phyloP scores from a whole-genome alignment of 2,329 filamentous ascomycete species.

The Chalaropsis thielavioides region DNA sequence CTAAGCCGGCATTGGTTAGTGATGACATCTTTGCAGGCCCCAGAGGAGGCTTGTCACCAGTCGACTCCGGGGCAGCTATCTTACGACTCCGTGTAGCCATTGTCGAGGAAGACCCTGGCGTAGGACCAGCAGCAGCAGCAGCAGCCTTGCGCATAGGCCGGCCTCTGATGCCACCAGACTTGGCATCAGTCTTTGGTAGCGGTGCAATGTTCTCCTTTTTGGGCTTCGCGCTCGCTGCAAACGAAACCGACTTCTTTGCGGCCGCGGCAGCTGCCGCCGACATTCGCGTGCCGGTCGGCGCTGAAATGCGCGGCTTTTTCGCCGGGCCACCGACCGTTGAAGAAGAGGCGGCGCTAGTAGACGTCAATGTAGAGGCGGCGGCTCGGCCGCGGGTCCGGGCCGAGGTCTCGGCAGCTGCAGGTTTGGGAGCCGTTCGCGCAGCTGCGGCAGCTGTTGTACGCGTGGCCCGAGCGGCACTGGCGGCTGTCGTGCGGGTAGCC shows the following conservation, averaged over 20 bases:
- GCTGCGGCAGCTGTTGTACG: conserved; percentile 19
- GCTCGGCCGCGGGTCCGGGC: not conserved
- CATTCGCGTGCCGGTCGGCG: conserved; percentile 19
- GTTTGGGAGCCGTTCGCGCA: conserved; percentile 21
- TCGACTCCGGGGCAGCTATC: conserved; percentile 20
- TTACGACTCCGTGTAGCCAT: conserved; percentile 3
- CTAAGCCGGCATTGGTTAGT: conserved; percentile 26
- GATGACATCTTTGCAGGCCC: conserved; percentile 53
- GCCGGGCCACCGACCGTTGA: conserved; percentile 22
- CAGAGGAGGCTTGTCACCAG: conserved; percentile 36
- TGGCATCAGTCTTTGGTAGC: conserved; percentile 23
- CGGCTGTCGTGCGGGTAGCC: conserved; percentile 22
- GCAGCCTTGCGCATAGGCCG: conserved; percentile 35
- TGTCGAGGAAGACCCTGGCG: conserved; percentile 19
- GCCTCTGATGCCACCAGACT: conserved; percentile 27
- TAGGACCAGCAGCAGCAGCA: conserved; percentile 20
- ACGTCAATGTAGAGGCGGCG: conserved; percentile 9
- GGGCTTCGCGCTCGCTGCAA: conserved; percentile 36
- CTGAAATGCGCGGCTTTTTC: conserved; percentile 30
- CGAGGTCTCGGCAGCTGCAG: not conserved
- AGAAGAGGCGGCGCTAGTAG: not conserved
- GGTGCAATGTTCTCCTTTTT: conserved; percentile 50
- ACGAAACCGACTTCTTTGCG: conserved; percentile 47
- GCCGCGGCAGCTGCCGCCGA: conserved; percentile 26
- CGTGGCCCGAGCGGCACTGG: conserved; percentile 23